phyloP scores from a whole-genome alignment of 2,329 filamentous ascomycete genomes.

The Sporothrix sp. region DNA sequence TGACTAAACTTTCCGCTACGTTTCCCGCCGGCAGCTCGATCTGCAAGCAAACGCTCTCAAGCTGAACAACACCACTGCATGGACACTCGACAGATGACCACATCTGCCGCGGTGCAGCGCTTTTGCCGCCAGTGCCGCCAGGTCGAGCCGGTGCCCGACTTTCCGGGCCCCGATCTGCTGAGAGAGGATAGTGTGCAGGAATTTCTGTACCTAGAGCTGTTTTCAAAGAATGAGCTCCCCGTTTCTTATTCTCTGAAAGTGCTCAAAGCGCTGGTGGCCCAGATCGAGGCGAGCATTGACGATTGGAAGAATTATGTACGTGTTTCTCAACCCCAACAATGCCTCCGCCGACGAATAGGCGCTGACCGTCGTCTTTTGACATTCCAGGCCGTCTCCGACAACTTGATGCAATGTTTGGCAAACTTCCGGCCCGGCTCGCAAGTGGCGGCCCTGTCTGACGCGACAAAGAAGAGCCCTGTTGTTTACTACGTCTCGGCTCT shows the following conservation, averaged over 20 bases:
- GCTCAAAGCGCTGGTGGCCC: conserved; percentile 61
- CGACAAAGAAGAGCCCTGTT: conserved; percentile 64
- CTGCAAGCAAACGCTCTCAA: not conserved
- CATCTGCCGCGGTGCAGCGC: conserved; percentile 2
- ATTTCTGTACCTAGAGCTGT: conserved; percentile 49
- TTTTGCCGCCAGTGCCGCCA: conserved; percentile 74
- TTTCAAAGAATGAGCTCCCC: conserved; percentile 38
- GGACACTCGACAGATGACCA: not conserved
- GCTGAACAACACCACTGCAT: too few species aligned
- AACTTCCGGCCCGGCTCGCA: conserved; percentile 42
- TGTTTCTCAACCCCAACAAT: conserved; percentile 15
- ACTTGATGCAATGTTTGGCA: conserved; percentile 61
- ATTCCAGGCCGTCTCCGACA: conserved; percentile 68
- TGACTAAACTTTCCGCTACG: not conserved
- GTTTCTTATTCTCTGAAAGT: conserved; percentile 59
- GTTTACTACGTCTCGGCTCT: conserved; percentile 51
- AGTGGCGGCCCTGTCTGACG: conserved; percentile 44
- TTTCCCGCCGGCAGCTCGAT: not conserved
- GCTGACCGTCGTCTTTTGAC: not conserved
- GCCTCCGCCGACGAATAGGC: not conserved
- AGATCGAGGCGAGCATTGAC: conserved; percentile 63
- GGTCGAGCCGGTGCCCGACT: conserved; percentile 53
- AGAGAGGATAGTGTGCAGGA: conserved; percentile 51
- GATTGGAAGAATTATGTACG: conserved; percentile 85
- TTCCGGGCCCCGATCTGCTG: conserved; percentile 51